Conservation (phyloP, 352 stramenopile species). For the Globisporangium ultimum region DNA sequence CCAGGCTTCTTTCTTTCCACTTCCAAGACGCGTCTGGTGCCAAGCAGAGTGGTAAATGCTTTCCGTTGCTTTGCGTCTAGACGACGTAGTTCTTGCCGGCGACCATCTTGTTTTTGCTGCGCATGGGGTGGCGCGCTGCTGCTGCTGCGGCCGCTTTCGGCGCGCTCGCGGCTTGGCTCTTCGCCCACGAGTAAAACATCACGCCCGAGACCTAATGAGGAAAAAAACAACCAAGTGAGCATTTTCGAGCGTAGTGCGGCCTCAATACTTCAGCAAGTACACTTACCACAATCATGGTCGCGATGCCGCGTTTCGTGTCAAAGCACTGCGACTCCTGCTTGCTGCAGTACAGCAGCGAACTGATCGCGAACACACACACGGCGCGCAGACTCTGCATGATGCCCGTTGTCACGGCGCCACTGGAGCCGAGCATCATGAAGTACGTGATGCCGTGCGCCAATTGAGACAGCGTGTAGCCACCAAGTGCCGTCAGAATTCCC, state of each 20-base stretch:
- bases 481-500: conserved; percentile 58
- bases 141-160: conserved; percentile 20
- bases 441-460: conserved; percentile 82
- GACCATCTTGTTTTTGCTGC: conserved; percentile 37
- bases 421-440: conserved; percentile 80
- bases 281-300: conserved; percentile 63
- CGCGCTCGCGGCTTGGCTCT: conserved; percentile 34
- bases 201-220: conserved; percentile 44
- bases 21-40: not conserved
- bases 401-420: conserved; percentile 76
- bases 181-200: conserved; percentile 86
- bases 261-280: too few species aligned
- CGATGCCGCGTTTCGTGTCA: conserved; percentile 75
- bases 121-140: conserved; percentile 10
- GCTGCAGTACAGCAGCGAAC: conserved; percentile 80
- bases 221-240: too few species aligned
- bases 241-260: too few species aligned
- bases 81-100: conserved; percentile 74
- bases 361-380: conserved; percentile 83
- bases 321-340: conserved; percentile 87
- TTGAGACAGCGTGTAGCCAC: conserved; percentile 75
- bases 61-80: conserved; percentile 10
- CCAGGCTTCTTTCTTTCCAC: not conserved
- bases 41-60: not conserved
- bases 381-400: conserved; percentile 88